Base-by-base conservation (phyloP, 371 early-diverging fungal genomes). In the Nematocida minor region DNA sequence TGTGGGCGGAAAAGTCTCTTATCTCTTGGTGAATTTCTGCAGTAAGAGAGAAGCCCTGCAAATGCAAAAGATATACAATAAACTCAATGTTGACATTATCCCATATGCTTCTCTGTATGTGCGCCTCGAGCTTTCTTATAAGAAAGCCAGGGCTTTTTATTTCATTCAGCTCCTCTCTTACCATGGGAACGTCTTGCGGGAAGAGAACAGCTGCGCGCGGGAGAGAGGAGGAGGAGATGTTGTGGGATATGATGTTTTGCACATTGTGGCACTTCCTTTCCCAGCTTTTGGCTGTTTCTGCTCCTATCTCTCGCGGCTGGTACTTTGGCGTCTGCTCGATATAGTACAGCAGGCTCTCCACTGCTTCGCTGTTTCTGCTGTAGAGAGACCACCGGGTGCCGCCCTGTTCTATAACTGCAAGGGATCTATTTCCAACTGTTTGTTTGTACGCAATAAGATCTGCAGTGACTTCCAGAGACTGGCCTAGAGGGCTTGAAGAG, bases 71-170 rank as follows among this genome's bases (percentile, higher is more conserved):
- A 60, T 74, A 74, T 36, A 64, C 29, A 44, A 74, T 49, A 64
- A 74, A 74, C 53, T 74, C 77, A 34, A 74, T 74, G 55, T 57
- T 74, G 3, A 74, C 77, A 48, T 74, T 74, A 38, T 74, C 77
- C 77, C 77, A 74, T 20, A 74, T 62, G 55, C 77, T 74, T 64
- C 63, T 74, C 31, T 74, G 77, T 16, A 74, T 11, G 44, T 74
- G 62, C 25, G 32, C 9, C 36, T 48, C 53, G n/a, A 74, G 63
- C 49, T 62, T 74, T 9, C 25, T 27, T 9, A 74, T 11, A 44
- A 74, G 77, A 18, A 22, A 32, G 18, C 22, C 31, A 9, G 77
- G 20, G 9, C 14, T 6, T 36, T 49, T 18, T 18, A 18, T 32
- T 32, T 47, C 18, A 9, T 6, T 25, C 18, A 68, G 7, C 18